Conservation (phyloP, 176 grass and related monocot species). For the Saccharum spontaneum region DNA sequence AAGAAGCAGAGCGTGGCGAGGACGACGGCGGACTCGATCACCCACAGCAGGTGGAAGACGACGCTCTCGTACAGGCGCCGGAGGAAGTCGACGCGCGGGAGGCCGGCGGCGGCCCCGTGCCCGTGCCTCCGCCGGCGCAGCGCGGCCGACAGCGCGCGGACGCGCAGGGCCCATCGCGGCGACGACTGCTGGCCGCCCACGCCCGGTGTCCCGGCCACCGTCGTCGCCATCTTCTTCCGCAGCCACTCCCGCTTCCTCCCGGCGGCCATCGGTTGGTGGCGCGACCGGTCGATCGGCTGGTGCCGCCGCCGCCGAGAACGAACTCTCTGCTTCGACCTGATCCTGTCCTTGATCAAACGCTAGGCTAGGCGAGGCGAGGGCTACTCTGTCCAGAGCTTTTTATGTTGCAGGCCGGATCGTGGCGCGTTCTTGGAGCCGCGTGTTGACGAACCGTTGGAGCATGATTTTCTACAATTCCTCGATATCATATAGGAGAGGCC, state of each 20-base stretch:
- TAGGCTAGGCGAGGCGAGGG: neutral
- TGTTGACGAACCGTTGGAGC: neutral
- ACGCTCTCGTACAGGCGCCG: conserved; percentile 33
- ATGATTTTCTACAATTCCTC: too few species aligned
- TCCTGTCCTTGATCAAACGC: neutral
- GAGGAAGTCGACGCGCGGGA: conserved; percentile 21
- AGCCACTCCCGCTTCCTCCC: conserved; percentile 51
- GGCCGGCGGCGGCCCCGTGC: neutral
- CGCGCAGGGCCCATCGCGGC: conserved; percentile 17
- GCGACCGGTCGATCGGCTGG: neutral
- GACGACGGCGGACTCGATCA: conserved; percentile 50
- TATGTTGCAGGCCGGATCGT: neutral
- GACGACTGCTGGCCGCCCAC: neutral
- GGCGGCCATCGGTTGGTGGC: conserved; percentile 8
- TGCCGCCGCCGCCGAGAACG: neutral
- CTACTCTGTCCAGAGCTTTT: neutral
- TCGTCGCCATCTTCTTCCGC: conserved; percentile 33
- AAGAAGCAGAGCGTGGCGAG: conserved; percentile 57
- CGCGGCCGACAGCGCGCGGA: conserved; percentile 31
- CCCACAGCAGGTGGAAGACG: conserved; percentile 48
- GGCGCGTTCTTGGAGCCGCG: neutral
- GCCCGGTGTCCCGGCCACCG: neutral
- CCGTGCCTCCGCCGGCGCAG: conserved; percentile 18
- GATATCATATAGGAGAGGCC: too few species aligned
- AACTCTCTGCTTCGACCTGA: neutral